Percentiles rank a stretch among this genome's conserved stretches.
Conservation (phyloP, 306 rosid species). For the Cucurbita pepo region DNA sequence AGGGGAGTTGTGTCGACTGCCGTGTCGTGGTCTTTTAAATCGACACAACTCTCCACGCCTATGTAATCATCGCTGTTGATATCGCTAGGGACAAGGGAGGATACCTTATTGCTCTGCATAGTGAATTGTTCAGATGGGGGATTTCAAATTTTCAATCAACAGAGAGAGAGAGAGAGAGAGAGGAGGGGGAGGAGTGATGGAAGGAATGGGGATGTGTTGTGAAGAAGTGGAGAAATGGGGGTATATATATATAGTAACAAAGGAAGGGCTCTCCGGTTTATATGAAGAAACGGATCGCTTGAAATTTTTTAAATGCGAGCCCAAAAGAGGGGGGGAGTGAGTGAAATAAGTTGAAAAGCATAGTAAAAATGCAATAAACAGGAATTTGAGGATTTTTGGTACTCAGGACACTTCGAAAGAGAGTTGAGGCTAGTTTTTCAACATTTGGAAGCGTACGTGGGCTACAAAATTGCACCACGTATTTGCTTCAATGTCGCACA, state of each 20-base stretch:
- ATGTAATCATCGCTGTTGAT: constrained; percentile 21
- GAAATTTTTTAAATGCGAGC: not conserved
- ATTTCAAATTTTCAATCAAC: not conserved
- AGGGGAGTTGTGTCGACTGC: not conserved
- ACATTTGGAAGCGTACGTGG: not conserved
- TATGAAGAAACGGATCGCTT: not conserved
- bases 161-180: too few species aligned
- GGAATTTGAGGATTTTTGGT: not conserved
- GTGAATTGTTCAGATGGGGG: not conserved
- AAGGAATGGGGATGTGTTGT: not conserved
- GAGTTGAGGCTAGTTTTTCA: not conserved
- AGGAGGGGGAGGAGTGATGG: not conserved
- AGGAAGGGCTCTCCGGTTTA: not conserved
- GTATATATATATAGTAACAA: not conserved
- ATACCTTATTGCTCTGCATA: not conserved
- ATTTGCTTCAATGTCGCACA: constrained; percentile 3
- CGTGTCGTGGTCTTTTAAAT: constrained; percentile 10
- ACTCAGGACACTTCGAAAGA: not conserved
- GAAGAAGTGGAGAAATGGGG: not conserved
- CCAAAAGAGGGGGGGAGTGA: not conserved
- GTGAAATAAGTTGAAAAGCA: not conserved
- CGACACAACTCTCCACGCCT: constrained; percentile 52
- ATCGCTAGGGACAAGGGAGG: not conserved
- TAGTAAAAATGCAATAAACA: too few species aligned
- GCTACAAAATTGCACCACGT: constrained; percentile 11